Base-by-base conservation (phyloP, 768 basidiomycete species). In the Rhizopogon vesiculosus region DNA sequence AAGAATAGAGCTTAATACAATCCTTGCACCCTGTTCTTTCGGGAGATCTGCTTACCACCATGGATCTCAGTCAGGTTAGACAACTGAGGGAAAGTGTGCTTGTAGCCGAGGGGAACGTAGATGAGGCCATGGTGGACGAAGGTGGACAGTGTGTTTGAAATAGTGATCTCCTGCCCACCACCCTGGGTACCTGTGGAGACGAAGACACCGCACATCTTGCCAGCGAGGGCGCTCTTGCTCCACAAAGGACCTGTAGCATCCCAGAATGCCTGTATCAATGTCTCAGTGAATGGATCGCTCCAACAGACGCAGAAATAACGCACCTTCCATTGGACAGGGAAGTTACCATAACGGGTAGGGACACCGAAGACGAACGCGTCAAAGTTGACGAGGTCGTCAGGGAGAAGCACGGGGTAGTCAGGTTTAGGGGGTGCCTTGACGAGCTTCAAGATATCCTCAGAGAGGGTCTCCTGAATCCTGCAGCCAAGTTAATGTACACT, bases 391-490 rank as follows among this genome's bases (percentile, higher is more conserved):
- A 71, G 42, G 12, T 66, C 22, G 0, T 35, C 52, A 13, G 54
- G 38, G 3, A 53, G 15, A 5, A 69, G 52, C 52, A 62, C 2
- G 10, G 89, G 89, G 71, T 91, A 91, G 62, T 81, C 74, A 48
- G 84, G 80, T 66, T 87, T 89, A 12, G 86, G 70, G 5, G 86
- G 82, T 1, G 89, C 91, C 62, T 83, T 73, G 79, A 95, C 81
- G 67, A 80, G 79, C 52, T 69, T 69, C 55, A 93, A 75, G 53
- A 94, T 69, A 28, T 91, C 89, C 16, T 80, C 69, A 2, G 87
- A 70, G 54, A 96, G 86, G 16, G 91, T 96, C 73, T 96, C 93
- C 56, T 88, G 74, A 59, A 95, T 81, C 67, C 89, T 91, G 29
- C 22, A 4, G 7, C 1, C 7, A 31, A 3, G 13, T 59, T 10